Evolutionary conservation across 2,329 filamentous ascomycete species (phyloP).

Genomic region (Apiospora saccharicola): DNA sequence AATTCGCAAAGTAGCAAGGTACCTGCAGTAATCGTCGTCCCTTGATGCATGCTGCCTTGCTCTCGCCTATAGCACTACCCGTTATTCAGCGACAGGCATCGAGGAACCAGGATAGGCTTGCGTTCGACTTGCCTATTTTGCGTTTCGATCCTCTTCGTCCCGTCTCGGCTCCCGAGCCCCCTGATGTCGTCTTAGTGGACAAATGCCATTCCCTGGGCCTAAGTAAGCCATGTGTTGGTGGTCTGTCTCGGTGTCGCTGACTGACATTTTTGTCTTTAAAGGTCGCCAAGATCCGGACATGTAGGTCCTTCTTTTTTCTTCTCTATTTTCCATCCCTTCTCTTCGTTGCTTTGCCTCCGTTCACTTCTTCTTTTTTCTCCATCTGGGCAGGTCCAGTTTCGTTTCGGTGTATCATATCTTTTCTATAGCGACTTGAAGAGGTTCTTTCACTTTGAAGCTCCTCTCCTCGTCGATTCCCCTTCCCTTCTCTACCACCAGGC

Average conservation of each 20-base stretch:
- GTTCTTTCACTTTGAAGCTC: not conserved
- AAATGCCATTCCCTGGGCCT: not conserved
- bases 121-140: slow-evolving; percentile 6
- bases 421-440: not conserved
- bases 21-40: not conserved
- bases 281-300: slow-evolving; percentile 13
- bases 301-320: not conserved
- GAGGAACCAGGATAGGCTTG: not conserved
- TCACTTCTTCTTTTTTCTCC: slow-evolving; percentile 7
- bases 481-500: slow-evolving; percentile 36
- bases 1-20: not conserved
- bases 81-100: not conserved
- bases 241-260: not conserved
- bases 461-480: slow-evolving; percentile 26
- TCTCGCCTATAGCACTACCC: not conserved
- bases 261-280: slow-evolving; percentile 3
- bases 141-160: slow-evolving; percentile 21
- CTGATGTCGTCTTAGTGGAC: slow-evolving; percentile 8
- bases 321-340: slow-evolving; percentile 17
- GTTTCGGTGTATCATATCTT: slow-evolving; percentile 11
- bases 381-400: slow-evolving; percentile 22
- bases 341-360: slow-evolving; percentile 7
- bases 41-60: not conserved
- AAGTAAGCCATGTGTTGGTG: not conserved
- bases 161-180: slow-evolving; percentile 16